Conservation (phyloP, 2,329 filamentous ascomycete species). For the Xylaria sp. region DNA sequence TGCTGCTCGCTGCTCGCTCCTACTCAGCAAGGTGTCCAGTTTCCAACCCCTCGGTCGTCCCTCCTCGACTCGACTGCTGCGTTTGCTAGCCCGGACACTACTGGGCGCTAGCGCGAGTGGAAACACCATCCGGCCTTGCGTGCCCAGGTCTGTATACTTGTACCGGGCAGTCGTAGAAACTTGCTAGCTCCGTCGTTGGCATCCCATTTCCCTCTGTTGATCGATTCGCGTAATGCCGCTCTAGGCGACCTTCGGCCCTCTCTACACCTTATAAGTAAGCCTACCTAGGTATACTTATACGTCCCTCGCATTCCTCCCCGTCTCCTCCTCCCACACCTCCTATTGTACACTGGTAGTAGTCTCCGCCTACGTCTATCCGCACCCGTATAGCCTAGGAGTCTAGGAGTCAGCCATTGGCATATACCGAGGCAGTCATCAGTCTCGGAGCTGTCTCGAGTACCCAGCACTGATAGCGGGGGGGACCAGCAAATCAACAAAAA, state of each 20-base stretch:
- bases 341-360: conserved; percentile 1
- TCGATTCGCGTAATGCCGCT: conserved; percentile 30
- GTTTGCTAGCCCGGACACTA: conserved; percentile 3
- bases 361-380: conserved; percentile 10
- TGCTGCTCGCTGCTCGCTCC: neutral
- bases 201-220: conserved; percentile 25
- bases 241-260: conserved; percentile 10
- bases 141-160: neutral
- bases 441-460: conserved; percentile 8
- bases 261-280: conserved; percentile 12
- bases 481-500: conserved; percentile 18
- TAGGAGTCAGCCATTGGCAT: no score
- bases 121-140: conserved; percentile 7
- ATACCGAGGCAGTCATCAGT: conserved; percentile 10
- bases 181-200: conserved; percentile 17
- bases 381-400: conserved; percentile 4
- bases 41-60: conserved; percentile 6
- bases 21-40: neutral
- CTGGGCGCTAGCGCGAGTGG: conserved; percentile 16
- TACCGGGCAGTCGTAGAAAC: conserved; percentile 18
- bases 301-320: conserved; percentile 6
- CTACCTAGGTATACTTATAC: no score
- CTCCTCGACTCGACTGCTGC: conserved; percentile 9
- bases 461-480: conserved; percentile 15
- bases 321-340: conserved; percentile 14